Evolutionary conservation across 2,329 filamentous ascomycete genomes (phyloP), one percentile per base, ranked within the genome.

Genomic region (Trichoderma lentiforme): DNA sequence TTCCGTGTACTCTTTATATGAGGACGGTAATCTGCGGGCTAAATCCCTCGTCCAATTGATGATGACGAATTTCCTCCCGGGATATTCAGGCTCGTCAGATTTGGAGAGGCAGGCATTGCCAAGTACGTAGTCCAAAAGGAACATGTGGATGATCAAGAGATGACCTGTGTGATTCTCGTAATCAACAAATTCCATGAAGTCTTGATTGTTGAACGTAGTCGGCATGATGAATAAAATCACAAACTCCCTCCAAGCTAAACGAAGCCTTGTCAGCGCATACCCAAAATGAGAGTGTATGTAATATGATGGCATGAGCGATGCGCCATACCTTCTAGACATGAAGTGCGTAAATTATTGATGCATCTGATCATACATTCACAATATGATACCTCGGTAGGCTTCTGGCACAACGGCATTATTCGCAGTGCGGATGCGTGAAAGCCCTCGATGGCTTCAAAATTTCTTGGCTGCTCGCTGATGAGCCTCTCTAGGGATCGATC

Each of bases 71-170:
- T 79, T 78, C 9, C 77, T 75, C 1, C 75, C 77, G 4, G 74
- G 68, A 15, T 69, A 75, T 30, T 73, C 77, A 21, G 76, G 75
- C 30, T 73, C 72, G 24, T 76, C 73, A 4, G 70, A 53, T 2
- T 74, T 74, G 0, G 76, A 64, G 18, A 79, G 73, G 26, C 76
- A 76, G 7, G 64, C 34, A 30, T 72, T 71, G 7, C 72, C 72
- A 3, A 80, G 70, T 0, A 78, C 58, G 53, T 80, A 79, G 26
- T 80, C 78, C 3, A 80, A 66, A 2, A 84, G 75, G 21, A 82
- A 79, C 73, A 80, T 80, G 73, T 83, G 81, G 6, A 82, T 78
- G 26, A 82, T 74, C 1, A 83, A 75, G 1, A 83, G 74, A 66
- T 82, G 80, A 2, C 78, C 78, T 1, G 74, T 67, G 65, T 78